Evolutionary conservation across 495 filamentous ascomycete genomes (phyloP).

Genomic region (Neurospora tetrasperma): DNA sequence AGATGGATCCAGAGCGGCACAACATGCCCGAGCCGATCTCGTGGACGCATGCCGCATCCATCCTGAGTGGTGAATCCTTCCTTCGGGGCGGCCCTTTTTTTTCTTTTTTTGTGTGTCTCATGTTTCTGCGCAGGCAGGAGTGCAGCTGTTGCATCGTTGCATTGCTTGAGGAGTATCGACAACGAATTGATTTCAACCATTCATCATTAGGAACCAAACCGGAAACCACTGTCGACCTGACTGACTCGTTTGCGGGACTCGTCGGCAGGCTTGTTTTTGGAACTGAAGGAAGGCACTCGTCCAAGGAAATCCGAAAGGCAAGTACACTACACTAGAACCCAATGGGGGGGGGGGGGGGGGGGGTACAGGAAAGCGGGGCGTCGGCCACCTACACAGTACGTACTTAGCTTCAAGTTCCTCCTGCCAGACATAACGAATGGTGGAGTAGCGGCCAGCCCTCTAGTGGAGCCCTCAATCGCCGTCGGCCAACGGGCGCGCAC

Average conservation of each 20-base stretch:
- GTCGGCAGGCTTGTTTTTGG: not conserved
- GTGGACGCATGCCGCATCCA: not conserved
- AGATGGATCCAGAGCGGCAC: not conserved
- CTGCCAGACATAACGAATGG: no score
- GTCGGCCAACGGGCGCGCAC: constrained; percentile 3
- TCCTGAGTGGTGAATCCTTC: not conserved
- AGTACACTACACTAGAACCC: no score
- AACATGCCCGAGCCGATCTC: not conserved
- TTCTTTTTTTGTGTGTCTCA: not conserved
- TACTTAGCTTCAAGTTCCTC: no score
- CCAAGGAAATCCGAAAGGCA: not conserved
- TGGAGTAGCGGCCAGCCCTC: not conserved
- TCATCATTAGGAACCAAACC: not conserved
- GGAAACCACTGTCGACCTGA: not conserved
- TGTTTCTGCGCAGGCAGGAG: not conserved
- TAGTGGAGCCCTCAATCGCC: not conserved
- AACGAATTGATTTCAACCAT: not conserved
- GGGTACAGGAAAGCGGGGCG: no score
- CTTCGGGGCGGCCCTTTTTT: not conserved
- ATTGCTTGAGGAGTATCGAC: not conserved
- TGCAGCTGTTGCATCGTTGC: not conserved
- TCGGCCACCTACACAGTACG: no score
- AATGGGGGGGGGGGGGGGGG: no score
- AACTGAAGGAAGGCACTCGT: no score
- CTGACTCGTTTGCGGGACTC: not conserved